Evolutionary conservation across 2,329 filamentous ascomycete genomes (phyloP), one percentile per base, ranked within the genome.

Genomic region (Aphanoascus verrucosus): DNA sequence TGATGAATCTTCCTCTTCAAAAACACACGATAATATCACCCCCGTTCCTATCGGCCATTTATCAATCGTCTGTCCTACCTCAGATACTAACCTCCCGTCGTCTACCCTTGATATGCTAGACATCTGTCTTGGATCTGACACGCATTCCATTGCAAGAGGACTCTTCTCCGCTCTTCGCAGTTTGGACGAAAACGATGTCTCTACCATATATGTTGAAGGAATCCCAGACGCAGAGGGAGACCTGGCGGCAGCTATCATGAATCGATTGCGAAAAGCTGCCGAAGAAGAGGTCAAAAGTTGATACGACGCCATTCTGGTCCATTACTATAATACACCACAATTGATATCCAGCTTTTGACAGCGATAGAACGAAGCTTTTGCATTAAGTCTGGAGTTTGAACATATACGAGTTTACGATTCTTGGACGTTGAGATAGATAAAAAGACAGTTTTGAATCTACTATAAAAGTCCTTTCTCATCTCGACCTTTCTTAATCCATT

Each of bases 151-250:
- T 61, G 91, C 93, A 1, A 82, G 90, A 61, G 86, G 87, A 0
- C 74, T 98, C 12, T 98, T 98, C 67, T 87, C 88, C 11, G 87
- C 88, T 1, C 73, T 98, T 52, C 78, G 93, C 51, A 86, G 90
- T 60, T 77, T 98, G 58, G 93, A 98, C 67, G 80, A 83, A 62
- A 77, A 82, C 57, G 80, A 82, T 31, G 88, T 88, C 3, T 83
- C 93, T 64, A 76, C 85, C 17, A 96, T 98, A 50, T 86, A 90
- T 61, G 88, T 97, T 9, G 93, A 98, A 67, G 91, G 91, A 1
- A 86, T 96, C 54, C 69, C 74, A 17, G 85, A 86, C 52, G 61
- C 65, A 56, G 81, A 85, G 55, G 83, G 85, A 32, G 86, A 93
- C 65, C 84, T 93, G 61, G 88, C 89, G 17, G 87, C 88, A 20